Percentiles rank a stretch among this genome's conserved stretches.
These are phyloP conservation scores for Rhynchosporium agropyri DNA, from an alignment of 2,329 filamentous ascomycete genomes.

Conservation along the genomic window DNA sequence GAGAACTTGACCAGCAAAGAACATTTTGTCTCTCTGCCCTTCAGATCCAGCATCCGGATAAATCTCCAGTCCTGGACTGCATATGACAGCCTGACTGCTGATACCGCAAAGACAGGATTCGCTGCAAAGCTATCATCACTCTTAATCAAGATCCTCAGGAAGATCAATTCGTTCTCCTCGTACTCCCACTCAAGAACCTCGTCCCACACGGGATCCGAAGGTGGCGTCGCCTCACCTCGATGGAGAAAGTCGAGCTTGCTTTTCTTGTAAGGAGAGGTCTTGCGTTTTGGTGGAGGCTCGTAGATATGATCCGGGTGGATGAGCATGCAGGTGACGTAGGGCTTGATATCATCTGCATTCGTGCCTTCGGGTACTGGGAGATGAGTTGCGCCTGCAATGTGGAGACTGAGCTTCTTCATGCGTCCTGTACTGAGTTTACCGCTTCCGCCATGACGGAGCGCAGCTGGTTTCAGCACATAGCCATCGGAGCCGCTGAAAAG, in stretches of 20 bases:
- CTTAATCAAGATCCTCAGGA: slow-evolving; percentile 67
- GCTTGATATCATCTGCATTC: slow-evolving; percentile 57
- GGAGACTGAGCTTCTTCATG: slow-evolving; percentile 56
- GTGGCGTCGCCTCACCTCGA: slow-evolving; percentile 58
- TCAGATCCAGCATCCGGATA: slow-evolving; percentile 65
- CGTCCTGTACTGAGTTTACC: slow-evolving; percentile 51
- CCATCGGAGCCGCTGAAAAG: slow-evolving; percentile 67
- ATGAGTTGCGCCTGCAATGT: slow-evolving; percentile 64
- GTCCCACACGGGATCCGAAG: slow-evolving; percentile 66
- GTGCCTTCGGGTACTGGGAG: slow-evolving; percentile 57
- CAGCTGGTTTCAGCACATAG: slow-evolving; percentile 65
- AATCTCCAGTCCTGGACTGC: slow-evolving; percentile 62
- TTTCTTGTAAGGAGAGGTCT: slow-evolving; percentile 62
- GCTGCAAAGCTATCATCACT: slow-evolving; percentile 63
- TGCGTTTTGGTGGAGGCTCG: slow-evolving; percentile 58
- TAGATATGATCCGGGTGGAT: slow-evolving; percentile 58
- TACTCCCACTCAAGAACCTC: slow-evolving; percentile 69
- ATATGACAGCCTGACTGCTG: slow-evolving; percentile 62
- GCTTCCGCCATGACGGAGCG: slow-evolving; percentile 58
- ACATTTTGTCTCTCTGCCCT: slow-evolving; percentile 64
- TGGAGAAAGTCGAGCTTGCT: slow-evolving; percentile 61
- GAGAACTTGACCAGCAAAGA: slow-evolving; percentile 64
- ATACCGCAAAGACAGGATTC: slow-evolving; percentile 64
- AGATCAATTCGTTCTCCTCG: slow-evolving; percentile 66
- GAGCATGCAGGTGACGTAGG: slow-evolving; percentile 67